Conservation (phyloP, 1,284 basidiomycete species). For the Trichosporon inkin region DNA sequence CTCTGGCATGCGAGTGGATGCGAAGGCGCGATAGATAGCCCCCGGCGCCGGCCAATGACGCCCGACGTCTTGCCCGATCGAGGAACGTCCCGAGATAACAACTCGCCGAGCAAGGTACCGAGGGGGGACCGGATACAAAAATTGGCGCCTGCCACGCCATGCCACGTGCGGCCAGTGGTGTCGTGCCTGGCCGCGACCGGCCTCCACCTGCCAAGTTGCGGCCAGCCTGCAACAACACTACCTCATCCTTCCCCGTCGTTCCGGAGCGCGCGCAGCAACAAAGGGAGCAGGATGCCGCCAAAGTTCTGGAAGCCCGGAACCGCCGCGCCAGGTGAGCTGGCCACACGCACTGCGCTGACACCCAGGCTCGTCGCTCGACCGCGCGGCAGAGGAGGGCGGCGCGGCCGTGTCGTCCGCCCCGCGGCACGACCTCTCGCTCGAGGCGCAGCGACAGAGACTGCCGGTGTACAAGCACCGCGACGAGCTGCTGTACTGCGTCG, state of each 20-base stretch:
- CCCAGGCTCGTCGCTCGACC: constrained; percentile 70
- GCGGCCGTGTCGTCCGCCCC: constrained; percentile 62
- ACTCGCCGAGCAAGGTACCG: neutral
- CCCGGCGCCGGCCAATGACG: too few relatives aligned
- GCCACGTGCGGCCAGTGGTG: too few relatives aligned
- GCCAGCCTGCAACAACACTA: neutral
- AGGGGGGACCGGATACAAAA: neutral
- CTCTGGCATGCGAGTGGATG: too few relatives aligned
- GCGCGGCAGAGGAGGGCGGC: constrained; percentile 70
- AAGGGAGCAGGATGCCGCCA: constrained; percentile 26
- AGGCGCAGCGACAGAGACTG: constrained; percentile 69
- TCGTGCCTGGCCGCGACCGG: too few relatives aligned
- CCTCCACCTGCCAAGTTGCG: too few relatives aligned
- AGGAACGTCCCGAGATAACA: neutral
- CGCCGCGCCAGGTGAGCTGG: constrained; percentile 63
- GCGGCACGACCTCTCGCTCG: constrained; percentile 55
- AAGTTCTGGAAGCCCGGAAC: constrained; percentile 64
- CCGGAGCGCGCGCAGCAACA: too few relatives aligned
- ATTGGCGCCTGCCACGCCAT: neutral
- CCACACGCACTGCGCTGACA: neutral
- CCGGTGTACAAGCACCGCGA: constrained; percentile 87
- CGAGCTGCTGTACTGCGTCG: constrained; percentile 74
- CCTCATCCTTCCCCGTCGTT: neutral
- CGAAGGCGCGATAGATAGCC: neutral
- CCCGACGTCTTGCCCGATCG: too few relatives aligned